Base-by-base conservation (phyloP, 257 asterid genomes). In the Ophiorrhiza pumila region DNA sequence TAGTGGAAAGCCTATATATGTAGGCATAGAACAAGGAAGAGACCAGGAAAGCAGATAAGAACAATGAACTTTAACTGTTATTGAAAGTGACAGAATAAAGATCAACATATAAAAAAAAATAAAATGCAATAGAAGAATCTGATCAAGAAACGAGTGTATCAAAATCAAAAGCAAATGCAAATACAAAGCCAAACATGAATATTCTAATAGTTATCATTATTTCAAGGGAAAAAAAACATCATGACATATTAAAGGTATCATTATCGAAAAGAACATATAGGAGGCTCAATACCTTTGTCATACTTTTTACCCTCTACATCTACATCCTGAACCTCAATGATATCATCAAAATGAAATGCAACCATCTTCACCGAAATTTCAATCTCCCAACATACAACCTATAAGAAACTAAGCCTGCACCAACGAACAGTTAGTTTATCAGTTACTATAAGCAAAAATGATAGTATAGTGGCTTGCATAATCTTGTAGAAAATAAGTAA, bases 251-350 rank as follows among this genome's bases (percentile, higher is more conserved):
- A 11, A 31, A 59, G 17, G 34, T 18, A n/a, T 6, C 6, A 20
- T 11, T 57, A 42, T 10, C 60, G 50, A 10, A 7, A 64, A 46
- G 39, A 7, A n/a, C 34, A 41, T 41, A 22, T 4, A 12, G 43
- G 13, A 18, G 29, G n/a, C 34, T 5, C 65, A 35, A 10, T 82
- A 91, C 97, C 92, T 83, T 89, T 91, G 71, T 91, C 94, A 68
- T 86, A 91, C 69, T 75, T 79, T 22, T 85, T 88, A 0, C 85
- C 93, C 69, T 83, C 89, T 31, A 70, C 79, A 72, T 89, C 94
- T 68, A 76, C 69, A 45, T 76, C 65, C 8, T 74, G 52, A 67
- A 89, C 86, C 81, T 83, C 63, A 68, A 86, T 78, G 56, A 87
- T 80, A 72, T 91, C 97, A 59, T 91, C 97, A 37, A 89, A 82